A percentile compares a stretch with the other conserved stretches of the same genome.
These are phyloP conservation scores for Pyrus pyrifolia DNA, from an alignment of 306 rosid genomes.

Conservation along the genomic window DNA sequence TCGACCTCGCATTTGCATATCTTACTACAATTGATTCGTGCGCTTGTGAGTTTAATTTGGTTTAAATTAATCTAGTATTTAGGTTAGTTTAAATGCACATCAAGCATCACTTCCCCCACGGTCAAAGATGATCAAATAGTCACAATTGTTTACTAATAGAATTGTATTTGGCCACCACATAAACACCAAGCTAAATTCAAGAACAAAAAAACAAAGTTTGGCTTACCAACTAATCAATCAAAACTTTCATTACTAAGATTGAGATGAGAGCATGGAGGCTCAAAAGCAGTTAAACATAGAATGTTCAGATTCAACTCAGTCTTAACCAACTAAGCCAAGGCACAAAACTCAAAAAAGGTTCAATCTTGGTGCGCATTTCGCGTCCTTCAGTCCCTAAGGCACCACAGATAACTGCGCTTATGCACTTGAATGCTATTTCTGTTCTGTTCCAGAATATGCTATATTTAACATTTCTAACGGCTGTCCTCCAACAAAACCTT, in stretches of 20 bases:
- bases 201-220: neutral
- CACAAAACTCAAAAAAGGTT: neutral
- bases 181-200: neutral
- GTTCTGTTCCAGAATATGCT: neutral
- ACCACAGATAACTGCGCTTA: neutral
- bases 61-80: too few species aligned
- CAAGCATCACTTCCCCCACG: neutral
- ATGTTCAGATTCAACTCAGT: neutral
- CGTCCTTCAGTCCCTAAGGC: neutral
- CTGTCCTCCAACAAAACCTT: neutral
- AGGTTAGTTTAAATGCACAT: too few species aligned
- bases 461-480: neutral
- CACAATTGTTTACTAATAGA: neutral
- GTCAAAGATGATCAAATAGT: neutral
- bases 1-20: too few species aligned
- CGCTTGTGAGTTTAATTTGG: too few species aligned
- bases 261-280: neutral
- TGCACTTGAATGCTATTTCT: neutral
- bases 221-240: neutral
- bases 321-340: neutral
- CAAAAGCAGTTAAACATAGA: neutral
- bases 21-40: too few species aligned
- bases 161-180: neutral
- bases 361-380: neutral
- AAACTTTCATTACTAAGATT: neutral